These are phyloP conservation scores for Echinosophora koreensis DNA, from an alignment of 306 rosid species.

Conservation along the genomic window DNA sequence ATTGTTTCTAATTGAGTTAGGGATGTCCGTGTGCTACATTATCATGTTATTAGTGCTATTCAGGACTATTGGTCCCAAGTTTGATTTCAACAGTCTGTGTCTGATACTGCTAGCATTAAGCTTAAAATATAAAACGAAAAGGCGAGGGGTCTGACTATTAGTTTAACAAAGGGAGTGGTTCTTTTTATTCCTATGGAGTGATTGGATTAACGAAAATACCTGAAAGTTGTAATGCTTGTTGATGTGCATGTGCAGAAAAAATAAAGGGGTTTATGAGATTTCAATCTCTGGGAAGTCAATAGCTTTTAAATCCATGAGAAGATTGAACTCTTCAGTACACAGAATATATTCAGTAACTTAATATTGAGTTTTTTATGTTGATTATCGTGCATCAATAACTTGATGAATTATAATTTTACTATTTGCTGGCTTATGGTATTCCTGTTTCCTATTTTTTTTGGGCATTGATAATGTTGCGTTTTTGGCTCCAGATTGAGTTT, in stretches of 20 bases:
- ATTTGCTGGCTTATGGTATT: slow-evolving; percentile 6
- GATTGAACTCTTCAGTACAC: background rate
- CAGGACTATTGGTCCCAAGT: background rate
- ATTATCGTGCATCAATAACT: slow-evolving; percentile 10
- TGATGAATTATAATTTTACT: slow-evolving; percentile 1
- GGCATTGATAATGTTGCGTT: background rate
- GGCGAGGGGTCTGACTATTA: background rate
- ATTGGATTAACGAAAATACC: slow-evolving; percentile 19
- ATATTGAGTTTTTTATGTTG: background rate
- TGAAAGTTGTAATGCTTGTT: background rate
- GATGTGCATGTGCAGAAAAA: background rate
- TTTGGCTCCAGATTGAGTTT: slow-evolving; percentile 76
- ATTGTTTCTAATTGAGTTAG: background rate
- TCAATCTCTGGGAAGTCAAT: slow-evolving; percentile 1
- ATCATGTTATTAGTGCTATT: slow-evolving; percentile 25
- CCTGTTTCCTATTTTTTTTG: background rate
- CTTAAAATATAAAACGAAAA: slow-evolving; percentile 5
- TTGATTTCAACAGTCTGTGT: background rate
- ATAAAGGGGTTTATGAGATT: slow-evolving; percentile 8
- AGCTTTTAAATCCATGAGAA: background rate
- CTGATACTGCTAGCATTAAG: background rate
- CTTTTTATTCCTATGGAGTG: background rate
- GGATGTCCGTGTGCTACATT: background rate
- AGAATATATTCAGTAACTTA: background rate
- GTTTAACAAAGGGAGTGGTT: background rate